A percentile compares a stretch with the other conserved stretches of the same genome.
Evolutionary conservation across 208 protist species (phyloP).

Genomic region (Leptomonas pyrrhocoris): DNA sequence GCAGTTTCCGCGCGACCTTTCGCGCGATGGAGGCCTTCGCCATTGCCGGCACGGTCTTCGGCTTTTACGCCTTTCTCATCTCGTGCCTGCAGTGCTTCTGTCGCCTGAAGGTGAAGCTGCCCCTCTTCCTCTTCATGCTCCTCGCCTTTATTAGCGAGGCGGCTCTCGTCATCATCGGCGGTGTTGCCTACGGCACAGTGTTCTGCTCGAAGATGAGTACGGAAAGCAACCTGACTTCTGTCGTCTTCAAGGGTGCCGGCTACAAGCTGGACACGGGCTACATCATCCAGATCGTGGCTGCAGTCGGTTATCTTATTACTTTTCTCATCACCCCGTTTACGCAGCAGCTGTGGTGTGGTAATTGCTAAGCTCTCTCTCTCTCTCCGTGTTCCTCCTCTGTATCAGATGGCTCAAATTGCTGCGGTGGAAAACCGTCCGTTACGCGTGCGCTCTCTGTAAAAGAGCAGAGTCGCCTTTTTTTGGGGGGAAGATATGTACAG

Average conservation of each 20-base stretch:
- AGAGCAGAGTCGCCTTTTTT: too few species aligned
- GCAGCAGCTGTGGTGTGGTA: conserved; percentile 58
- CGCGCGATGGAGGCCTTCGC: conserved; percentile 48
- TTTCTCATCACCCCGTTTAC: conserved; percentile 55
- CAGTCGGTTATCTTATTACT: conserved; percentile 34
- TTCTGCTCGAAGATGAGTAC: conserved; percentile 38
- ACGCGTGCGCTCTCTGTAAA: too few species aligned
- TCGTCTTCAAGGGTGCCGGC: conserved; percentile 50
- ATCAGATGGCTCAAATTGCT: too few species aligned
- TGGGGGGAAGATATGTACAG: conserved; percentile 15
- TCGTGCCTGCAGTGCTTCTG: conserved; percentile 46
- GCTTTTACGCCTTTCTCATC: conserved; percentile 49
- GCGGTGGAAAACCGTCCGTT: too few species aligned
- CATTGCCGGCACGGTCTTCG: conserved; percentile 47
- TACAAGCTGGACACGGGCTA: conserved; percentile 47
- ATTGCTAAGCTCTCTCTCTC: conserved; percentile 22
- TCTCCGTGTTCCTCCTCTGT: conserved; percentile 13
- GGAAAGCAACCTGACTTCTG: conserved; percentile 32
- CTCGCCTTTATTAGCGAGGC: conserved; percentile 43
- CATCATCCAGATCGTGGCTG: conserved; percentile 48
- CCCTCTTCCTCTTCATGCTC: conserved; percentile 50
- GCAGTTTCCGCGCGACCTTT: conserved; percentile 38
- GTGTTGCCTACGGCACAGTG: conserved; percentile 29
- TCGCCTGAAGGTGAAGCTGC: conserved; percentile 54
- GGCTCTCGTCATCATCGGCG: conserved; percentile 36